Evolutionary conservation across 192 early-diverging fungal species (phyloP), one percentile per base, ranked within the genome.

Genomic region (Coemansia umbellata): DNA sequence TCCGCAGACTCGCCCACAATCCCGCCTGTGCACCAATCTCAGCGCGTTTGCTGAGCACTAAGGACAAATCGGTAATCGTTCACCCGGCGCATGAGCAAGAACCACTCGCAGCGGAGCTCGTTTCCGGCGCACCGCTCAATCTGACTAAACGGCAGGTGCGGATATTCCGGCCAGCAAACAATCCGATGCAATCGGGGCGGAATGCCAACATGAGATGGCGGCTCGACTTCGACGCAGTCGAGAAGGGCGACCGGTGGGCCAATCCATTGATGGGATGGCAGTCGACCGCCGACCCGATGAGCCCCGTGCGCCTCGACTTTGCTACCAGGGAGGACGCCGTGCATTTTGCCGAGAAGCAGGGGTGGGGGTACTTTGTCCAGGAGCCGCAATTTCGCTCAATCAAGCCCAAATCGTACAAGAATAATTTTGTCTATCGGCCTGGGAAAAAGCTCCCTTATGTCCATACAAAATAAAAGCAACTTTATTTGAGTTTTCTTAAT

Each of bases 181-280:
- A 87, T 22, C 87, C 93, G 3, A 92, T 88, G 64, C 93, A 95
- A 63, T 85, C 82, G 8, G 93, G 95, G 47, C 80, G 78, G 39
- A 82, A 86, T 45, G 80, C 85, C 50, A 85, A 86, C 30, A 80
- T 87, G 53, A 67, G 82, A 51, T 98, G 95, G 95, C 81, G 82
- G 31, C 72, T 98, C 32, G 91, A 94, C 66, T 98, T 95, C 72
- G 93, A 98, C 66, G 83, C 80, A 22, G 66, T 85, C 35, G 80
- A 83, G 39, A 72, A 80, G 35, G 80, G 87, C 52, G 87, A 87
- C 61, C 84, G 88, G 40, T 98, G 93, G 91, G 86, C 89, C 50
- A 98, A 98, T 72, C 85, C 82, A 37, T 57, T 96, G 41, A 96
- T 98, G 83, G 93, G 95, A 19, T 98, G 95, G 95, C 58, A 44